Percentiles rank a stretch among this genome's conserved stretches.
phyloP scores from a whole-genome alignment of 805 yeast species.

The Lipomyces mesembrius region DNA sequence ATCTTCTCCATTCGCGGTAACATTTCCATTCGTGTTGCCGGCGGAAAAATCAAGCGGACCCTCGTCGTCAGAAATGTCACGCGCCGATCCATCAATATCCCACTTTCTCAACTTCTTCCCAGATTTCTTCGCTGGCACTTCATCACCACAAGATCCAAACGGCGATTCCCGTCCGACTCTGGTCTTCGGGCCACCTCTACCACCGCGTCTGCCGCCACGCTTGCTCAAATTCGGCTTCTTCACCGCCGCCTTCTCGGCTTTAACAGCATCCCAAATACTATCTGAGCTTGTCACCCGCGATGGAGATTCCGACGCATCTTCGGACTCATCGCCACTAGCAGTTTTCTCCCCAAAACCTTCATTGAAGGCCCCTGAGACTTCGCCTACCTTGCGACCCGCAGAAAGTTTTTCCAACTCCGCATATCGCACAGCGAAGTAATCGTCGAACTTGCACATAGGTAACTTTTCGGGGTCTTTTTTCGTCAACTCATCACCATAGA shows the following conservation, averaged over 20 bases:
- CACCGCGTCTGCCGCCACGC: slow-evolving; percentile 26
- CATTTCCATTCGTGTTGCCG: slow-evolving; percentile 37
- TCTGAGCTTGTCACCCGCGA: slow-evolving; percentile 1
- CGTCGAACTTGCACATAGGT: slow-evolving; percentile 40
- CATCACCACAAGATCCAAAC: slow-evolving; percentile 5
- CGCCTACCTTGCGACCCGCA: slow-evolving; percentile 6
- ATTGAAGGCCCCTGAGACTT: slow-evolving; percentile 10
- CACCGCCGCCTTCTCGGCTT: background rate
- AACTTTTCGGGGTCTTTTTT: slow-evolving; percentile 18
- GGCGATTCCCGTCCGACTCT: slow-evolving; percentile 1
- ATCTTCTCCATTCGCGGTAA: slow-evolving; percentile 36
- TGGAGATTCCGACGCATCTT: slow-evolving; percentile 1
- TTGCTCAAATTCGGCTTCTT: slow-evolving; percentile 13
- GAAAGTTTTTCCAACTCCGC: slow-evolving; percentile 38
- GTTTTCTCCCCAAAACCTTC: slow-evolving; percentile 12
- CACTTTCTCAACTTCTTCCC: slow-evolving; percentile 58
- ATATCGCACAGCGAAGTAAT: slow-evolving; percentile 45
- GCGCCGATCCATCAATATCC: slow-evolving; percentile 65
- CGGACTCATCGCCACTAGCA: slow-evolving; percentile 13
- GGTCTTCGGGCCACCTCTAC: slow-evolving; percentile 7
- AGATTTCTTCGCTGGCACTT: slow-evolving; percentile 31
- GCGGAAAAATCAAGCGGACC: slow-evolving; percentile 62
- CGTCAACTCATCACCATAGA: slow-evolving; percentile 39
- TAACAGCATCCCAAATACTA: background rate
- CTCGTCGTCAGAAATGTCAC: slow-evolving; percentile 51